Evolutionary conservation across 805 yeast species (phyloP).

Genomic region (Isabelozyma heimii): DNA sequence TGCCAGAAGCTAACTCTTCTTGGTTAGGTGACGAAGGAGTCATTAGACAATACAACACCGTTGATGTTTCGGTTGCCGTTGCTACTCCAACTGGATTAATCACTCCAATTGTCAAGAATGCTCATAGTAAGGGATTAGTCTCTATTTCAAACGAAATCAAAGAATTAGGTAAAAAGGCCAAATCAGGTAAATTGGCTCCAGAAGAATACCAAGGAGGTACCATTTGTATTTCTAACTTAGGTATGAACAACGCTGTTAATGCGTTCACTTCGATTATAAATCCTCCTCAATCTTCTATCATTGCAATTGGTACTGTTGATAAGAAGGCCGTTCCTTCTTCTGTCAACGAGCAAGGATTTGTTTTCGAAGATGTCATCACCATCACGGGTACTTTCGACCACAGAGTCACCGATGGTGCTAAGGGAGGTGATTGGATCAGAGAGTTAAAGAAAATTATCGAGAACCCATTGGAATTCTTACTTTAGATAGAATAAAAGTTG

Average conservation of each 20-base stretch:
- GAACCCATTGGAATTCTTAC: constrained; percentile 91
- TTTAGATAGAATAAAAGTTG: constrained; percentile 40
- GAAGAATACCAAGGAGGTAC: constrained; percentile 99
- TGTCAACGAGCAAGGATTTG: constrained; percentile 85
- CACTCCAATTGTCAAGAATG: constrained; percentile 92
- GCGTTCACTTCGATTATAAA: constrained; percentile 94
- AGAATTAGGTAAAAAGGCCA: constrained; percentile 95
- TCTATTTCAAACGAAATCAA: constrained; percentile 80
- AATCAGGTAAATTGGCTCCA: constrained; percentile 87
- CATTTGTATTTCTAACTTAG: constrained; percentile 96
- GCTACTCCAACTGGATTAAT: constrained; percentile 97
- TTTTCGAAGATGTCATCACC: constrained; percentile 86
- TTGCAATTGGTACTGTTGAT: constrained; percentile 92
- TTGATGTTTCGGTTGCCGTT: constrained; percentile 97
- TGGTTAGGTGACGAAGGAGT: constrained; percentile 89
- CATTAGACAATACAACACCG: constrained; percentile 86
- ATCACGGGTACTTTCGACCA: constrained; percentile 98
- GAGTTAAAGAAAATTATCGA: constrained; percentile 88
- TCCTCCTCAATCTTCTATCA: constrained; percentile 94
- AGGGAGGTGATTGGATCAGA: constrained; percentile 95
- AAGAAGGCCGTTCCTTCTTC: constrained; percentile 92
- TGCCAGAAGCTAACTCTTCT: constrained; percentile 91
- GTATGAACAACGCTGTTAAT: constrained; percentile 95
- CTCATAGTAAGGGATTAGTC: constrained; percentile 82
- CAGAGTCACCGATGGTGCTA: constrained; percentile 96